Conservation (phyloP, 1,284 basidiomycete genomes). For the Ustilago tritici region DNA sequence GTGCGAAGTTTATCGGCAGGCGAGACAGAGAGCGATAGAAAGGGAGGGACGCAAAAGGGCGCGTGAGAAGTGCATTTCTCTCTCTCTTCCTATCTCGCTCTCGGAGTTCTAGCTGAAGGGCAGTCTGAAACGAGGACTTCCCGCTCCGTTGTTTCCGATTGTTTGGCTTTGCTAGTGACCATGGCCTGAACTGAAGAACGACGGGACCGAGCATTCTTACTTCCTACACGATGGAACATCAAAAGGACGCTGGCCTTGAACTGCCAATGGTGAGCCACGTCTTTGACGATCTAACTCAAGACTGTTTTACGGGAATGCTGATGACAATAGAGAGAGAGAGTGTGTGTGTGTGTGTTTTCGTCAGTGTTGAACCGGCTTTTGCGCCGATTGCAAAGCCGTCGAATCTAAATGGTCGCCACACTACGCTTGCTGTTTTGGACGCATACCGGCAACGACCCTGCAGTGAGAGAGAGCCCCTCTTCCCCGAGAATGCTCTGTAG, state of each 20-base stretch:
- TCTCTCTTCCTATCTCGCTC: not conserved
- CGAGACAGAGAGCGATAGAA: not conserved
- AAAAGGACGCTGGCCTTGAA: not conserved
- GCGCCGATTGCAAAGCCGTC: constrained; percentile 7
- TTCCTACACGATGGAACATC: not conserved
- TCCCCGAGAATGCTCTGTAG: not conserved
- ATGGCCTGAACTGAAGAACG: not conserved
- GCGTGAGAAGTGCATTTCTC: not conserved
- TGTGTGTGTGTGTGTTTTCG: too few relatives aligned
- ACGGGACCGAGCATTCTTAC: not conserved
- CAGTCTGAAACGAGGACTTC: not conserved
- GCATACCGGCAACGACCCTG: not conserved
- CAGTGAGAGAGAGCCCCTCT: not conserved
- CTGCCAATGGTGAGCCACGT: not conserved
- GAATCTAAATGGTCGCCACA: constrained; percentile 1
- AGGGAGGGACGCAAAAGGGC: not conserved
- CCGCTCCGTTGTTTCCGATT: not conserved
- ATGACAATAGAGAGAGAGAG: not conserved
- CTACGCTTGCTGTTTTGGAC: not conserved
- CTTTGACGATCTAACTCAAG: not conserved
- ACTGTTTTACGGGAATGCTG: not conserved
- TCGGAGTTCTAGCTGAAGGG: not conserved
- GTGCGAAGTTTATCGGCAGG: not conserved
- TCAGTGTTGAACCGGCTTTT: not conserved
- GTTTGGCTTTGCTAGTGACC: not conserved